Percentiles rank a stretch among this genome's conserved stretches.
Conservation (phyloP, 495 filamentous ascomycete genomes). For the Pyronema domesticum region DNA sequence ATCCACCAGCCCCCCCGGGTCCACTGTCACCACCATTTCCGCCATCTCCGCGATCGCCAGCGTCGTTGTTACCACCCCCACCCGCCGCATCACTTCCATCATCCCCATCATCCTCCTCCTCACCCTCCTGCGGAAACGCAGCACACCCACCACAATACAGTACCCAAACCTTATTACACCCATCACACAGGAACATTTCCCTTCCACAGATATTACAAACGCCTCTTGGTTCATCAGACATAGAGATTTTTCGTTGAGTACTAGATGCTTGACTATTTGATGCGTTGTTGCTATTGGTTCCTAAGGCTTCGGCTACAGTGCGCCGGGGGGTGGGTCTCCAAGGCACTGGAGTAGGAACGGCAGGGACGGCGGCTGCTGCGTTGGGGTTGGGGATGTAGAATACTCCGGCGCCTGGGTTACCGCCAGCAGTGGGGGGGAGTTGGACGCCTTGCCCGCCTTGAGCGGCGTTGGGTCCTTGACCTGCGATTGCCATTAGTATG, state of each 20-base stretch:
- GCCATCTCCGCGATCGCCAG: no score
- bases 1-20: no score
- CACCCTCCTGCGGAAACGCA: neutral
- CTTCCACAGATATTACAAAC: constrained; percentile 19
- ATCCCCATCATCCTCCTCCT: no score
- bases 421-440: no score
- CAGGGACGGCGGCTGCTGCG: neutral
- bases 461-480: neutral
- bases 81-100: no score
- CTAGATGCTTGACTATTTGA: neutral
- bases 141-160: constrained; percentile 21
- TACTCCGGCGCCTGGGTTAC: neutral
- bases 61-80: no score
- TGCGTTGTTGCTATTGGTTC: no score
- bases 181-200: constrained; percentile 21
- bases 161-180: constrained; percentile 21
- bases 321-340: neutral
- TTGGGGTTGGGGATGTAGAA: neutral
- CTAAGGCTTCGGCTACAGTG: neutral
- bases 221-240: constrained; percentile 21
- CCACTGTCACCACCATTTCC: no score
- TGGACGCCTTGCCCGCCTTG: neutral
- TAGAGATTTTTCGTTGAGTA: constrained; percentile 9
- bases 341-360: neutral
- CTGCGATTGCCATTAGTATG: no score